phyloP scores from a whole-genome alignment of 768 basidiomycete species.

The Russula brevipes region DNA sequence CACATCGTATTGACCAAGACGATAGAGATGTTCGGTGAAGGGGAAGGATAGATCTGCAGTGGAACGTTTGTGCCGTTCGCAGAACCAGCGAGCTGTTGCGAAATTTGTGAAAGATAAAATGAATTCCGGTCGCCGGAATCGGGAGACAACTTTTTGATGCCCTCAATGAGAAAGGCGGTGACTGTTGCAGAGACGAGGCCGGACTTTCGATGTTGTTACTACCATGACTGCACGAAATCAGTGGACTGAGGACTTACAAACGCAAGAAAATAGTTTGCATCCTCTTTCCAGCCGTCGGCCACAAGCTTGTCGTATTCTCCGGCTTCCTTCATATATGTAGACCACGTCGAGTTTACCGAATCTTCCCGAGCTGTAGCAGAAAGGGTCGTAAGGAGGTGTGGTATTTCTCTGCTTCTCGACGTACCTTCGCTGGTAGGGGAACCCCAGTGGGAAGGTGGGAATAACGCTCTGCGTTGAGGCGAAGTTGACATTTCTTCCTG shows the following conservation, averaged over 20 bases:
- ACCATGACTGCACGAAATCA: background rate
- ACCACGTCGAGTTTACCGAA: slow-evolving; percentile 17
- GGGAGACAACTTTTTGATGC: too few species aligned
- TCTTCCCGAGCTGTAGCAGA: background rate
- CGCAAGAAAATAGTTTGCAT: slow-evolving; percentile 11
- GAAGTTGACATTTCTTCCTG: too few species aligned
- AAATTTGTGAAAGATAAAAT: too few species aligned
- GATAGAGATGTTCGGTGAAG: too few species aligned
- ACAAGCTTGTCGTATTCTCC: slow-evolving; percentile 12
- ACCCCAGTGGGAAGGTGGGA: too few species aligned
- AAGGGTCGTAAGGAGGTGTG: background rate
- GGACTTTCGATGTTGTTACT: background rate
- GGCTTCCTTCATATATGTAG: slow-evolving; percentile 13
- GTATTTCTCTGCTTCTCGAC: background rate
- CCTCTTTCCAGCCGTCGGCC: slow-evolving; percentile 19
- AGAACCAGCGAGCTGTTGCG: slow-evolving; percentile 13
- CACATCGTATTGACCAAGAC: slow-evolving; percentile 20
- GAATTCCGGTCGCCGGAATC: too few species aligned
- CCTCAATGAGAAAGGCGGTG: too few species aligned
- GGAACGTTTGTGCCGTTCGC: too few species aligned
- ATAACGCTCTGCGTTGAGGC: too few species aligned
- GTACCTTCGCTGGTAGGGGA: background rate
- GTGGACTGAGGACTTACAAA: slow-evolving; percentile 18
- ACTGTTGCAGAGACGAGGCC: too few species aligned
- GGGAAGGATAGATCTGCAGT: too few species aligned